Conservation (phyloP, 23 red algal genomes). For the Cyanidium caldarium region DNA sequence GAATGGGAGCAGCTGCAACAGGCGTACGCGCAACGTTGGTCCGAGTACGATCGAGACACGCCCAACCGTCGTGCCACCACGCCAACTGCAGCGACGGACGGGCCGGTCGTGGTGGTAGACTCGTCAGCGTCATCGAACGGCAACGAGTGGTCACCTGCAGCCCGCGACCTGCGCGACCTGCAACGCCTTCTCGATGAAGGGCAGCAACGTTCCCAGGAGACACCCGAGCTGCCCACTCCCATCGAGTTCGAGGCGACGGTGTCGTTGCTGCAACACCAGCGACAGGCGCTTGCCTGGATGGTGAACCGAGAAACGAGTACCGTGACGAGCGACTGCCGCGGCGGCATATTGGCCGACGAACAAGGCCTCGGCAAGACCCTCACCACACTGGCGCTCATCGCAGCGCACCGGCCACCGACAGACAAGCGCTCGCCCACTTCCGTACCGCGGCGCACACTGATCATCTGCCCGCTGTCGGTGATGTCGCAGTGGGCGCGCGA, state of each 20-base stretch:
- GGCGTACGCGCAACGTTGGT: no score
- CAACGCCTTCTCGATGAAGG: no score
- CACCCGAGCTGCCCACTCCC: conserved; percentile 11
- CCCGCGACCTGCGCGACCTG: no score
- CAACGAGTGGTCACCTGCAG: no score
- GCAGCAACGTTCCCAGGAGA: no score
- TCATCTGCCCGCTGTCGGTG: conserved; percentile 49
- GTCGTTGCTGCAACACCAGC: conserved; percentile 33
- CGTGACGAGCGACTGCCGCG: background rate
- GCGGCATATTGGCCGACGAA: conserved; percentile 37
- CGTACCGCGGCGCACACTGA: conserved; percentile 22
- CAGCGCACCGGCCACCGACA: background rate
- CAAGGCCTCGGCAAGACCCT: conserved; percentile 46
- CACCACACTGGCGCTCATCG: conserved; percentile 14
- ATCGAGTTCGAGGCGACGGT: conserved; percentile 11
- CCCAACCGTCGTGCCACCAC: no score
- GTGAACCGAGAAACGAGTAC: conserved; percentile 14
- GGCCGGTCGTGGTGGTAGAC: no score
- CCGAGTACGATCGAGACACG: no score
- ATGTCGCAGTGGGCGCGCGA: conserved; percentile 51
- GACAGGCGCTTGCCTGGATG: conserved; percentile 60
- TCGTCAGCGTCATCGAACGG: no score
- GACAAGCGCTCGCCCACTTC: background rate
- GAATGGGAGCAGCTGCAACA: no score
- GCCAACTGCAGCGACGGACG: no score